Conservation (phyloP, 768 basidiomycete genomes). For the Amanita rubescens region DNA sequence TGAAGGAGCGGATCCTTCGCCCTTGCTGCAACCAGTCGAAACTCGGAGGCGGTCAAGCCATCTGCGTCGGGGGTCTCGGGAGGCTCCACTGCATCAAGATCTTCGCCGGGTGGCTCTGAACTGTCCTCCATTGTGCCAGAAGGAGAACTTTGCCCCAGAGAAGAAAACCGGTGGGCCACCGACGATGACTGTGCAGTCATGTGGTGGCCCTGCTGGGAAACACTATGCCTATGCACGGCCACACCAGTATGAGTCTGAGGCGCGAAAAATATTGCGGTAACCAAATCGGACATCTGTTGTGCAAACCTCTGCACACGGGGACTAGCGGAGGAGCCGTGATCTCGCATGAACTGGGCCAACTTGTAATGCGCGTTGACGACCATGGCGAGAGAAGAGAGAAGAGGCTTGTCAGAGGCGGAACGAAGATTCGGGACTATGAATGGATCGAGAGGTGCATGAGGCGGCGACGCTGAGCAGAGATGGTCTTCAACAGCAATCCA, state of each 20-base stretch:
- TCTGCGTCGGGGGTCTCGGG: not conserved
- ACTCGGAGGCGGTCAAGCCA: not conserved
- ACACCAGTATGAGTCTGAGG: conserved; percentile 5
- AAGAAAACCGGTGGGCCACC: not conserved
- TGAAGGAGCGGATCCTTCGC: not conserved
- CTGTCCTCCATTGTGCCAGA: not conserved
- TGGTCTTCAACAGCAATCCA: conserved; percentile 9
- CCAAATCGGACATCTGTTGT: conserved; percentile 8
- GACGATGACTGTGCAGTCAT: not conserved
- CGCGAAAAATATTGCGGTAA: conserved; percentile 9
- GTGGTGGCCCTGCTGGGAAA: not conserved
- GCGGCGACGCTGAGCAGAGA: conserved; percentile 4
- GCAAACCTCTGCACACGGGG: conserved; percentile 6
- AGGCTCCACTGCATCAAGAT: not conserved
- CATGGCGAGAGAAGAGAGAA: conserved; percentile 10
- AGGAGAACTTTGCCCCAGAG: not conserved
- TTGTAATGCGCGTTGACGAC: conserved; percentile 8
- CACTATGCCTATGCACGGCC: too few species aligned
- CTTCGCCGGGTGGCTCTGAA: not conserved
- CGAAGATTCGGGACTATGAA: conserved; percentile 5
- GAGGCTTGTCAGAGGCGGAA: conserved; percentile 1
- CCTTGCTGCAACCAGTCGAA: not conserved
- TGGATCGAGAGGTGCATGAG: conserved; percentile 1
- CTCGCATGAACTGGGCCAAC: conserved; percentile 3
- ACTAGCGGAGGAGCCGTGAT: conserved; percentile 5